Evolutionary conservation across 2,329 filamentous ascomycete genomes (phyloP).

Genomic region (Alternaria brassicicola): DNA sequence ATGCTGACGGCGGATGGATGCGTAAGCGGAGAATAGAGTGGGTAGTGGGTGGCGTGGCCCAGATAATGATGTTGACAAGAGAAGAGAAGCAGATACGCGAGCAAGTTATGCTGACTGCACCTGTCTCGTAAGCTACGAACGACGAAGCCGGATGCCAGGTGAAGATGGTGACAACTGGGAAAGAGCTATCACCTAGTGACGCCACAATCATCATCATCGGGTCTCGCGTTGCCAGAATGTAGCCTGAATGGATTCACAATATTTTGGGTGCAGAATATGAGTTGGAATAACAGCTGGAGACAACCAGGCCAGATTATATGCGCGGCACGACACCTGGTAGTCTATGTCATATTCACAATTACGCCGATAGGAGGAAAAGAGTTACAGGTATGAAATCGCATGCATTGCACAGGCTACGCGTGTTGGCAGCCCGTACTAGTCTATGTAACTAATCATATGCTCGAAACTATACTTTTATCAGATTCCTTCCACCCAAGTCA

Average conservation of each 20-base stretch:
- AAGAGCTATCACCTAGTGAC: background rate
- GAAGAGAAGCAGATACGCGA: background rate
- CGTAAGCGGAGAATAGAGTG: background rate
- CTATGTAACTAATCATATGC: constrained; percentile 44
- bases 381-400: constrained; percentile 28
- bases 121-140: background rate
- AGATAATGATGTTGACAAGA: background rate
- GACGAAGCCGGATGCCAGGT: background rate
- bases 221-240: background rate
- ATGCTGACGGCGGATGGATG: background rate
- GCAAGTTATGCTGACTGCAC: background rate
- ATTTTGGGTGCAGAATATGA: background rate
- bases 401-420: constrained; percentile 35
- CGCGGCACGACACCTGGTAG: background rate
- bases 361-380: background rate
- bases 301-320: background rate
- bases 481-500: constrained; percentile 47
- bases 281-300: background rate
- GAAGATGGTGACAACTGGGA: background rate
- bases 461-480: constrained; percentile 46
- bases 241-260: background rate
- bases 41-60: background rate
- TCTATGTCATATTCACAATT: background rate
- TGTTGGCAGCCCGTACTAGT: constrained; percentile 33
- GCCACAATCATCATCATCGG: background rate